phyloP scores from a whole-genome alignment of 495 filamentous ascomycete genomes.

The Xanthoparmelia taractica region DNA sequence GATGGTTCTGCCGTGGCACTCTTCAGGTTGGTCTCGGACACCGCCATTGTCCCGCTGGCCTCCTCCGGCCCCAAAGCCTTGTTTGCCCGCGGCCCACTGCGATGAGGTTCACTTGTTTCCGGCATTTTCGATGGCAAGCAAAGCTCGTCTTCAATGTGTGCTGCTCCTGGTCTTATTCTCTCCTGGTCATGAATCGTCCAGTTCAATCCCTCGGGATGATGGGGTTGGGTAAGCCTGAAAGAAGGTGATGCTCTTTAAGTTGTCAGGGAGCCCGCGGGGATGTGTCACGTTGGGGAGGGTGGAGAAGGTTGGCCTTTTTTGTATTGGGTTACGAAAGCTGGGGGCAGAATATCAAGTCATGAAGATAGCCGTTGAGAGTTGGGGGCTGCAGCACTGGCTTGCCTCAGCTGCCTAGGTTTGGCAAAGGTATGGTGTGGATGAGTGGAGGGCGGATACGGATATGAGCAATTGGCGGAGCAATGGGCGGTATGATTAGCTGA shows the following conservation, averaged over 20 bases:
- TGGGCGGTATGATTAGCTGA: conserved; percentile 5
- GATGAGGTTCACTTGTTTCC: conserved; percentile 8
- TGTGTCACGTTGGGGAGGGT: neutral
- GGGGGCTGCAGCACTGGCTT: conserved; percentile 15
- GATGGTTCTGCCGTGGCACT: conserved; percentile 16
- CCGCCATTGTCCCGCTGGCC: neutral
- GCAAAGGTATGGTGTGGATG: neutral
- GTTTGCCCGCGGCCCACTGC: neutral
- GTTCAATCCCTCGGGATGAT: neutral
- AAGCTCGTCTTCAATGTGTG: neutral
- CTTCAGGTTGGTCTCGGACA: conserved; percentile 8
- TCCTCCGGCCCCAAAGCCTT: conserved; percentile 1
- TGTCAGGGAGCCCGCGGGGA: neutral
- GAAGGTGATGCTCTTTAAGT: neutral
- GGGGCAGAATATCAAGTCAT: neutral
- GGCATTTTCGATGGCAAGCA: conserved; percentile 3
- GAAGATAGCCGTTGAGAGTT: conserved; percentile 8
- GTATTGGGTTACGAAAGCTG: neutral
- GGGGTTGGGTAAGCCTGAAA: neutral
- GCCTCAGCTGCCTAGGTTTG: neutral
- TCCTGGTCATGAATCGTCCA: neutral
- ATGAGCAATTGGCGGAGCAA: conserved; percentile 9
- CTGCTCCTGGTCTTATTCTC: neutral
- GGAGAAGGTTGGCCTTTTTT: neutral
- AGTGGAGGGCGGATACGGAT: conserved; percentile 9